These are phyloP conservation scores for Epichloe festucae DNA, from an alignment of 2,329 filamentous ascomycete species.

Conservation along the genomic window DNA sequence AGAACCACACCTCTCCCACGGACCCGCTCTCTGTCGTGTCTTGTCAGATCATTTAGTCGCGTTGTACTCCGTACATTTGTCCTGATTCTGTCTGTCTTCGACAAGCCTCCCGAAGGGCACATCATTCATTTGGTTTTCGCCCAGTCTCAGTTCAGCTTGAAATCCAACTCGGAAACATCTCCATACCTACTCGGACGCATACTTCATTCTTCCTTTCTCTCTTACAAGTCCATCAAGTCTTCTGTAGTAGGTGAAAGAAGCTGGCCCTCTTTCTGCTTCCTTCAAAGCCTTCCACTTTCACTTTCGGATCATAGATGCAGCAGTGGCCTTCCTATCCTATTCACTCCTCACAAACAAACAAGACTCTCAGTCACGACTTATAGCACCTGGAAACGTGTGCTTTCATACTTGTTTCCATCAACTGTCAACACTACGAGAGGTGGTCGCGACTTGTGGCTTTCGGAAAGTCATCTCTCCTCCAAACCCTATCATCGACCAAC, in stretches of 20 bases:
- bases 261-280: slow-evolving; percentile 2
- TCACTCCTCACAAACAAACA: background rate
- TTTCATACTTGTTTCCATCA: background rate
- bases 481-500: background rate
- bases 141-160: slow-evolving; percentile 1
- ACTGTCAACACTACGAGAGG: background rate
- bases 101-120: slow-evolving; percentile 3
- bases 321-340: background rate
- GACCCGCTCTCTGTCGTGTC: slow-evolving; percentile 5
- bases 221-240: background rate
- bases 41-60: slow-evolving; percentile 3
- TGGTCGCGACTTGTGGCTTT: background rate
- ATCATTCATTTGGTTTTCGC: slow-evolving; percentile 4
- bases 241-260: slow-evolving; percentile 2
- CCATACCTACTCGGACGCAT: background rate
- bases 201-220: background rate
- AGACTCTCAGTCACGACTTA: background rate
- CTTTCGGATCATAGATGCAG: background rate
- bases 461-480: background rate
- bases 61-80: slow-evolving; percentile 1
- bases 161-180: background rate
- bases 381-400: background rate
- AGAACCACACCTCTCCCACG: slow-evolving; percentile 4
- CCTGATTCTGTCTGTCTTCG: slow-evolving; percentile 3
- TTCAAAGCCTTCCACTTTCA: background rate